These are phyloP conservation scores for Suillus placidus DNA, from an alignment of 768 basidiomycete genomes.

Conservation along the genomic window DNA sequence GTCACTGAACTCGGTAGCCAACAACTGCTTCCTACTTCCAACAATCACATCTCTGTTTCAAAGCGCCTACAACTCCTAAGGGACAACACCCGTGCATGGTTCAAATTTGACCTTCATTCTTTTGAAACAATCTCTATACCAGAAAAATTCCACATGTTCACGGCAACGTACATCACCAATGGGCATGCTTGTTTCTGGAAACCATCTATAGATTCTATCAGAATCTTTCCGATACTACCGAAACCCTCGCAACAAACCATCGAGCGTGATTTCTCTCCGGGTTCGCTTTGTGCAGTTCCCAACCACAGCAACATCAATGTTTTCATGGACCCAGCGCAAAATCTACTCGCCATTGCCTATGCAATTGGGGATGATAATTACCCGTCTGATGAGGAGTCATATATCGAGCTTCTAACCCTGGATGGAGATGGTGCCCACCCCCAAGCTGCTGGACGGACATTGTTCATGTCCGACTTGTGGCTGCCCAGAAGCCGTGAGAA, in stretches of 20 bases:
- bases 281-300: not conserved
- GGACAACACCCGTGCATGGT: not conserved
- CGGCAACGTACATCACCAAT: not conserved
- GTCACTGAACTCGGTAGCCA: constrained; percentile 4
- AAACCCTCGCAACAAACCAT: not conserved
- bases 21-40: not conserved
- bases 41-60: not conserved
- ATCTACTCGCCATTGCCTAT: not conserved
- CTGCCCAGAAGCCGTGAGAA: not conserved
- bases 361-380: too few relatives aligned
- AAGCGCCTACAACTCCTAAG: not conserved
- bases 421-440: not conserved
- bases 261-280: not conserved
- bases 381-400: not conserved
- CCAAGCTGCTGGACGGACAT: not conserved
- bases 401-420: not conserved
- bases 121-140: not conserved
- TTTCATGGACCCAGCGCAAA: not conserved
- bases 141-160: not conserved
- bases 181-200: constrained; percentile 1
- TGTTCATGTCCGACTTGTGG: not conserved
- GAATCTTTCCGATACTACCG: not conserved
- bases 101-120: not conserved
- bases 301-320: not conserved
- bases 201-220: not conserved